Evolutionary conservation across 23 red algal species (phyloP), one percentile per base, ranked within the genome.

Genomic region (Agarophyton chilense): DNA sequence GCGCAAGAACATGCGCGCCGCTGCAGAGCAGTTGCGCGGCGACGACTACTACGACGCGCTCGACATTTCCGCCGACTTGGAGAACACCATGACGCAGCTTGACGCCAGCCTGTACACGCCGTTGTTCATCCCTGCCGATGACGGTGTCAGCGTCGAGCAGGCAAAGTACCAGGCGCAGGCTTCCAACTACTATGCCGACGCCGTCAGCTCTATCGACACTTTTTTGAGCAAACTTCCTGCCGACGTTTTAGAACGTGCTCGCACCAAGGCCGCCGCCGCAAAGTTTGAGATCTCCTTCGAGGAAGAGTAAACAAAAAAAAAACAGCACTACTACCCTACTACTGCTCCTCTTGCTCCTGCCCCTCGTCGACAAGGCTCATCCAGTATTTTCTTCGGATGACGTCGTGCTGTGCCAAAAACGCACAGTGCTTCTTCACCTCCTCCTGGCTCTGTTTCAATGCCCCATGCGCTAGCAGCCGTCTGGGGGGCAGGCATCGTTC

Each of bases 101-200:
- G 96, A 98, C 74, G 96, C 96, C 0, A 82, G 62, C 10, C 43
- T 94, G 51, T 98, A 98, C 80, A 98, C 96, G 17, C 82, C 96
- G 25, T 61, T 94, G n/a, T 98, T 98, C 77, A 98, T 98, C 35
- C 89, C 96, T 18, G 71, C 83, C 31, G 89, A 98, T 61, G 82
- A 92, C 0, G 95, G 89, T 31, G 66, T 98, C 38, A 77, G 61
- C 81, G 63, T 90, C 46, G 91, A 89, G 68, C 86, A 94, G 71
- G 54, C 46, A 36, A 94, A 98, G 71, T 98, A 98, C 55, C 81
- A 82, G 28, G 47, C 76, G 21, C 72, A 94, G 66, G 95, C 86
- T 4, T 58, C 34, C 8, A 18, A 21, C 4, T 80, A 54, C 40
- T 81, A 80, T 38, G 41, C 38, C 22, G 57, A 81, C 7, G 75